Percentiles rank a stretch among this genome's conserved stretches.
Evolutionary conservation across 2,329 filamentous ascomycete genomes (phyloP).

Genomic region (Pseudocercospora eumusae): DNA sequence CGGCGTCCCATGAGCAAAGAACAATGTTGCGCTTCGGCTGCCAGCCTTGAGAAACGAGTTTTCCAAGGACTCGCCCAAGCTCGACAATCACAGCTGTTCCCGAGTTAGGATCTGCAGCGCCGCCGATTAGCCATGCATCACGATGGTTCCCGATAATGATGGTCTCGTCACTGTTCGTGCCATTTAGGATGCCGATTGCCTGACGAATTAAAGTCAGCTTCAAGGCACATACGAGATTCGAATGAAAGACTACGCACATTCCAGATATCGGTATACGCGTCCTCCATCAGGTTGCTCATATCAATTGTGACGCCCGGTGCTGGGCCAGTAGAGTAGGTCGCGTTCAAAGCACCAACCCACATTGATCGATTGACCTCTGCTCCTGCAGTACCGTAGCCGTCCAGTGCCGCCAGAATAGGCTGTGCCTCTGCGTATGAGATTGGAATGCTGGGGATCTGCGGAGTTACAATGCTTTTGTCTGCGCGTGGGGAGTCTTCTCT

Average conservation of each 20-base stretch:
- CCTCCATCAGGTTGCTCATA: not conserved
- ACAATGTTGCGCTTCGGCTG: constrained; percentile 55
- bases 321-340: not conserved
- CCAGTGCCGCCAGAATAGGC: not conserved
- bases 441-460: not conserved
- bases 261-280: not conserved
- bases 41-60: constrained; percentile 52
- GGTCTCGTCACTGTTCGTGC: not conserved
- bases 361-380: not conserved
- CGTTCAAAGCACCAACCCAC: not conserved
- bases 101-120: not conserved
- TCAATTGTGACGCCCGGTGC: not conserved
- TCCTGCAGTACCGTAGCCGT: not conserved
- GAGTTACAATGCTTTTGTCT: not conserved
- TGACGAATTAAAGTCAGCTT: not conserved
- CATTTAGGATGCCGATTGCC: not conserved
- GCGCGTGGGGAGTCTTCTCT: not conserved
- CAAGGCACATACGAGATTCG: not conserved
- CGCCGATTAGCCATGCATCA: not conserved
- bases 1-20: constrained; percentile 48
- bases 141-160: not conserved
- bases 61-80: constrained; percentile 53
- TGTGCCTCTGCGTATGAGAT: not conserved
- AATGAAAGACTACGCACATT: not conserved
- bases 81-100: constrained; percentile 36